A percentile compares a stretch with the other conserved stretches of the same genome.
phyloP scores from a whole-genome alignment of 2,329 filamentous ascomycete genomes.

The Cercospora nicotianae region DNA sequence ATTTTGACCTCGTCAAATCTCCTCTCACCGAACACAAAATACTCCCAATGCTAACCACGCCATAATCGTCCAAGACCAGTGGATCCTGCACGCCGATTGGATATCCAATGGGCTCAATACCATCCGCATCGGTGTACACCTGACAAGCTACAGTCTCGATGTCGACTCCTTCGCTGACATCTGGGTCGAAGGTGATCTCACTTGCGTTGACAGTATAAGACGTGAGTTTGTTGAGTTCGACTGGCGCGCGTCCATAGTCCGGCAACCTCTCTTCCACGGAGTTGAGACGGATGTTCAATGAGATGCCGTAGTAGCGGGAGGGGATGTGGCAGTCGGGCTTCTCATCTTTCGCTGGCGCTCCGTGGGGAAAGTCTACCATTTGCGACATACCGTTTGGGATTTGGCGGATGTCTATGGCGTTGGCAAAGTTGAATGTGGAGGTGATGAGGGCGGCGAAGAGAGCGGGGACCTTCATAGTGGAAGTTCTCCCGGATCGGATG shows the following conservation, averaged over 20 bases:
- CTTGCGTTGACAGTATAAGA: constrained; percentile 8
- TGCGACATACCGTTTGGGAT: background rate
- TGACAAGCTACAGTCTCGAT: constrained; percentile 20
- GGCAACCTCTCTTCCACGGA: background rate
- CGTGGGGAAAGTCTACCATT: background rate
- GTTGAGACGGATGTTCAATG: constrained; percentile 19
- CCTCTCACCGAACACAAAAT: constrained; percentile 14
- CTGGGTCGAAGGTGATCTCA: constrained; percentile 19
- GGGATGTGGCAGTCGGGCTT: background rate
- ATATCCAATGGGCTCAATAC: constrained; percentile 4
- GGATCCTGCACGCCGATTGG: background rate
- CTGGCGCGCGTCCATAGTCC: constrained; percentile 18
- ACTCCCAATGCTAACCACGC: background rate
- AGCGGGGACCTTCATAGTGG: background rate
- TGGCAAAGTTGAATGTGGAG: background rate
- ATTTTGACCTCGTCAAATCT: background rate
- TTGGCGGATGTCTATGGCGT: background rate
- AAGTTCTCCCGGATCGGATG: background rate
- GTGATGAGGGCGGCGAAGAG: background rate
- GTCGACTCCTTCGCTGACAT: constrained; percentile 12
- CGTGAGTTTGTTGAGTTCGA: constrained; percentile 22
- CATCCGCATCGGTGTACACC: constrained; percentile 21
- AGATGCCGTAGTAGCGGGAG: constrained; percentile 22
- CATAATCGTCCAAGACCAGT: background rate
- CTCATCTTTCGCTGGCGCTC: background rate